phyloP scores from a whole-genome alignment of 768 basidiomycete genomes.

The Lactarius vividus region DNA sequence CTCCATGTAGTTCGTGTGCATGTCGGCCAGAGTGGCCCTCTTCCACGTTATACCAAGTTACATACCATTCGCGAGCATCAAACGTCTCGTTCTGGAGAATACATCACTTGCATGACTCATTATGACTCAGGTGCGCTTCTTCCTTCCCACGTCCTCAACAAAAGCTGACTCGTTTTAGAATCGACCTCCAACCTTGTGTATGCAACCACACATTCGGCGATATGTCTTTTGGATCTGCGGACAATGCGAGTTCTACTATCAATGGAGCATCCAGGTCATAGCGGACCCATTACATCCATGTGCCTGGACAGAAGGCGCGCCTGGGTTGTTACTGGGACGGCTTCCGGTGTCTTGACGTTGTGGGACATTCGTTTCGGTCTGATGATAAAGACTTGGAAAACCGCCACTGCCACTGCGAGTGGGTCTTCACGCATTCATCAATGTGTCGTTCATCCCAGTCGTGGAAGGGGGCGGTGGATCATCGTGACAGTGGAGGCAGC shows the following conservation, averaged over 20 bases:
- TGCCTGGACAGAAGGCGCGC: conserved; percentile 81
- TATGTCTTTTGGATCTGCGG: conserved; percentile 78
- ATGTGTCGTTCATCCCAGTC: conserved; percentile 78
- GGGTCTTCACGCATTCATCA: conserved; percentile 63
- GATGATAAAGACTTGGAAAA: conserved; percentile 83
- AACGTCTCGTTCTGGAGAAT: conserved; percentile 69
- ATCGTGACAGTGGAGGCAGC: conserved; percentile 71
- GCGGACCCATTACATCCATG: conserved; percentile 81
- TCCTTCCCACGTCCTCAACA: background rate
- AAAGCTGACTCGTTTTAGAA: conserved; percentile 42
- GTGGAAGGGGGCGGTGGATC: conserved; percentile 87
- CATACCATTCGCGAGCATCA: conserved; percentile 80
- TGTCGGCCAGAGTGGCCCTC: conserved; percentile 55
- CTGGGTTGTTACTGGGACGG: conserved; percentile 89
- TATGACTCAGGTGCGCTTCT: conserved; percentile 60
- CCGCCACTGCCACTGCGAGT: conserved; percentile 53
- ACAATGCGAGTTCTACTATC: conserved; percentile 75
- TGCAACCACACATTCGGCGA: conserved; percentile 75
- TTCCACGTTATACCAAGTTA: conserved; percentile 83
- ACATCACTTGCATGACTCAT: conserved; percentile 81
- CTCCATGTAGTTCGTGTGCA: conserved; percentile 83
- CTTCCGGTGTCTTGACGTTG: conserved; percentile 77
- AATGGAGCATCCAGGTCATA: conserved; percentile 82
- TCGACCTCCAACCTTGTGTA: conserved; percentile 79
- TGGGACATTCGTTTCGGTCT: conserved; percentile 97